Conservation (phyloP, 2,329 filamentous ascomycete genomes). For the Colletotrichum sp. region DNA sequence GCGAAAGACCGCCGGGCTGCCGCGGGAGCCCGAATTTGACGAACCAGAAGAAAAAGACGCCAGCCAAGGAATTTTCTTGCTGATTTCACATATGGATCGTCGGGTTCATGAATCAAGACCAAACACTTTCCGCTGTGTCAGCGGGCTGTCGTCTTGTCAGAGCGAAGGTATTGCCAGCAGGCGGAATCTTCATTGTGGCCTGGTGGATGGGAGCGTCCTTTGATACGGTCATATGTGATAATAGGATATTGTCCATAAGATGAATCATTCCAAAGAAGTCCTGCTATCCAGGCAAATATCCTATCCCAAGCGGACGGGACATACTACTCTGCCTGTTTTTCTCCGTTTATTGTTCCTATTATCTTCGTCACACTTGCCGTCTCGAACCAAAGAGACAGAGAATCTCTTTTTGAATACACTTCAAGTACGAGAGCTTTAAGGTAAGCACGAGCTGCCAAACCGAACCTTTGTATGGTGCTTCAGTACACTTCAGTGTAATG, state of each 20-base stretch:
- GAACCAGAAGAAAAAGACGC: not conserved
- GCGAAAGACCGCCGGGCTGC: not conserved
- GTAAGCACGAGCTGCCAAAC: too few relatives aligned
- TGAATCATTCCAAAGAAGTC: fast-evolving
- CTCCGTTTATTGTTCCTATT: not conserved
- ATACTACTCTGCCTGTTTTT: not conserved
- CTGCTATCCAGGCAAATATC: not conserved
- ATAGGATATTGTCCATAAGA: not conserved
- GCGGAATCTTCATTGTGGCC: not conserved
- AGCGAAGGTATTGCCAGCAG: not conserved
- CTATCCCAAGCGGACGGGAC: not conserved
- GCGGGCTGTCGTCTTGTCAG: not conserved
- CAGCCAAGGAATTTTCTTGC: not conserved
- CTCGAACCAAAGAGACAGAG: fast-evolving
- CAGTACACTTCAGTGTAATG: not conserved
- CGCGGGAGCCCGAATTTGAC: not conserved
- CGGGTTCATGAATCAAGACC: not conserved
- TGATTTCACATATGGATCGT: not conserved
- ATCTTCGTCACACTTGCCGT: not conserved
- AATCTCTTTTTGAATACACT: not conserved
- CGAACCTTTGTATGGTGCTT: not conserved
- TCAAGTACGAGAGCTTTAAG: too few relatives aligned
- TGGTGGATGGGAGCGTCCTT: not conserved
- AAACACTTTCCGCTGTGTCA: not conserved
- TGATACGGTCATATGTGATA: not conserved